phyloP scores from a whole-genome alignment of 495 filamentous ascomycete genomes.

The Monascus purpureus region DNA sequence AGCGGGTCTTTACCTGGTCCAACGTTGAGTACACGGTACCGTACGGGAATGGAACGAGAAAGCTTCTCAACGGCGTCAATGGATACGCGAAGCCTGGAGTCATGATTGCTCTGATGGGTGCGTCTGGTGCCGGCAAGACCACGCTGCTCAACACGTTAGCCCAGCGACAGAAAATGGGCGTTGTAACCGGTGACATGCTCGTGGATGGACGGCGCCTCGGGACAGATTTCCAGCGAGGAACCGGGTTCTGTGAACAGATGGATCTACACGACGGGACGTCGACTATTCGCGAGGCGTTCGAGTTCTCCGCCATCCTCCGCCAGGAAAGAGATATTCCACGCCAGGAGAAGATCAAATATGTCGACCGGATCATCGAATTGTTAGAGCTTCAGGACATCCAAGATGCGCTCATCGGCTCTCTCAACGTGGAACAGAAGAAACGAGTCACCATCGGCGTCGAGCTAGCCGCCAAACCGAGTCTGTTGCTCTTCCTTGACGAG shows the following conservation, averaged over 20 bases:
- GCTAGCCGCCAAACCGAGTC: conserved; percentile 69
- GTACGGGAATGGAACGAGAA: conserved; percentile 51
- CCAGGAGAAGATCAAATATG: conserved; percentile 45
- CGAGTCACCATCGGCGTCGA: conserved; percentile 86
- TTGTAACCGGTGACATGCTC: conserved; percentile 59
- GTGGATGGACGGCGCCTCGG: conserved; percentile 61
- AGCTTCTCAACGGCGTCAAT: conserved; percentile 56
- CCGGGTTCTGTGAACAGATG: conserved; percentile 79
- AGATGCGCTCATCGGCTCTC: conserved; percentile 38
- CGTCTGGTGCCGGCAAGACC: conserved; percentile 73
- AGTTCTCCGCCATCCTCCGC: conserved; percentile 52
- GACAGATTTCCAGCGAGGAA: conserved; percentile 61
- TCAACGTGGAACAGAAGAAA: conserved; percentile 57
- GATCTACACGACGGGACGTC: conserved; percentile 62
- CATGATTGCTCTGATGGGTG: conserved; percentile 73
- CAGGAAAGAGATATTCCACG: conserved; percentile 37
- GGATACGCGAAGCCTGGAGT: conserved; percentile 72
- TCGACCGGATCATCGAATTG: conserved; percentile 45
- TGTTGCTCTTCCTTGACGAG: conserved; percentile 73
- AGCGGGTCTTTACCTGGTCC: conserved; percentile 63
- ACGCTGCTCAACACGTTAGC: conserved; percentile 63
- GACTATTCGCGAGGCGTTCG: conserved; percentile 52
- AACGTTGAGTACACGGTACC: conserved; percentile 61
- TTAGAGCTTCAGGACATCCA: conserved; percentile 42
- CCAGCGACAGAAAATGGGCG: conserved; percentile 60